Percentiles rank a stretch among this genome's conserved stretches.
Conservation (phyloP, 164 flowering plant genomes). For the Stephania cephalantha region DNA sequence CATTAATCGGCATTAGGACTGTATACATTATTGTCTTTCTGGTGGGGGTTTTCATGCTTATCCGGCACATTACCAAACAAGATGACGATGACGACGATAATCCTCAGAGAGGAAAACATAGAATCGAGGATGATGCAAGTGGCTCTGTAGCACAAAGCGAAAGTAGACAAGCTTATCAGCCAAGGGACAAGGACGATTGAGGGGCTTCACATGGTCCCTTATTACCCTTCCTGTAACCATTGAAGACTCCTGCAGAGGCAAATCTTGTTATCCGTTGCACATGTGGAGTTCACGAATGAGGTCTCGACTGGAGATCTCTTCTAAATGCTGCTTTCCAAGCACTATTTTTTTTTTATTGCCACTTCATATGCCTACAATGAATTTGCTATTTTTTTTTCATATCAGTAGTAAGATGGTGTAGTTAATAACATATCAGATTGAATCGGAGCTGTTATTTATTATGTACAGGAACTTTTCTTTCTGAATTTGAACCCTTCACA, state of each 20-base stretch:
- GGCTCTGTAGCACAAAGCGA: conserved; percentile 26
- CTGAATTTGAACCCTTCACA: too few species aligned
- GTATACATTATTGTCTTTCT: conserved; percentile 54
- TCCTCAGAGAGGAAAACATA: conserved; percentile 31
- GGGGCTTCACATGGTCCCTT: neutral
- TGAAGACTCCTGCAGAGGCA: neutral
- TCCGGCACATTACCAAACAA: conserved; percentile 32
- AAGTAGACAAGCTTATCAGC: conserved; percentile 23
- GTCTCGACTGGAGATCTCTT: too few species aligned
- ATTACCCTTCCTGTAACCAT: neutral
- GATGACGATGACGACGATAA: conserved; percentile 31
- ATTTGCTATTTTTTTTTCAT: too few species aligned
- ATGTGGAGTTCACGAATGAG: too few species aligned
- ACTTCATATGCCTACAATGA: too few species aligned
- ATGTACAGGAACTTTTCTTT: too few species aligned
- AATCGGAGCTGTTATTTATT: too few species aligned
- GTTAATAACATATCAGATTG: too few species aligned
- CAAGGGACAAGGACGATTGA: conserved; percentile 68
- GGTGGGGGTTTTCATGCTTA: conserved; percentile 46
- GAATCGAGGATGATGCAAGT: conserved; percentile 20
- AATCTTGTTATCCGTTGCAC: too few species aligned
- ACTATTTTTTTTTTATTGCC: too few species aligned
- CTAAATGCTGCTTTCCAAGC: too few species aligned
- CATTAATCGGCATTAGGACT: conserved; percentile 43
- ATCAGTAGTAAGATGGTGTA: too few species aligned